Conservation (phyloP, 768 basidiomycete genomes). For the Termitomyces sp. region DNA sequence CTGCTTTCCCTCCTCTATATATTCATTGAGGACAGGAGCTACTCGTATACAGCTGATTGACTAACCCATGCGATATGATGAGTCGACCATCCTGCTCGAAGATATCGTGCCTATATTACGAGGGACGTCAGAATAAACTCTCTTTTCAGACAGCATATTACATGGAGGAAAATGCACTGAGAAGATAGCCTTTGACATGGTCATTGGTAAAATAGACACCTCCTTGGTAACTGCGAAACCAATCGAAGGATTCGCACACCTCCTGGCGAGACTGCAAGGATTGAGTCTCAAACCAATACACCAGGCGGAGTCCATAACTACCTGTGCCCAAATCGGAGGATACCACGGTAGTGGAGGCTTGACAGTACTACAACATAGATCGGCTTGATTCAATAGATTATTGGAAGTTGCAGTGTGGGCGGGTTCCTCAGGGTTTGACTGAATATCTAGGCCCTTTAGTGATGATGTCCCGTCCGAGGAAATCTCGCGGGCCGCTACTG, state of each 20-base stretch:
- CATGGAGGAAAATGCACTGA: conserved; percentile 68
- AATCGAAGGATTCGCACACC: conserved; percentile 74
- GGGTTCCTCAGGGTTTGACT: background rate
- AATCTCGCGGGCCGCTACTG: background rate
- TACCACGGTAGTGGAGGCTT: conserved; percentile 20
- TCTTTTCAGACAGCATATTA: conserved; percentile 21
- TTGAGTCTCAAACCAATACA: conserved; percentile 1
- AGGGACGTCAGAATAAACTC: background rate
- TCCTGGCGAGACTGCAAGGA: conserved; percentile 68
- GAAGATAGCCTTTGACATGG: conserved; percentile 68
- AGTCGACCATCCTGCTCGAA: conserved; percentile 61
- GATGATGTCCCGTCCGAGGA: background rate
- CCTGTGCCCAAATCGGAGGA: conserved; percentile 43
- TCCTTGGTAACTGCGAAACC: conserved; percentile 73
- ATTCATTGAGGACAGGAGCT: background rate
- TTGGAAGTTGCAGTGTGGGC: background rate
- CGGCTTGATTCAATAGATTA: background rate
- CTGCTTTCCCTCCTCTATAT: conserved; percentile 57
- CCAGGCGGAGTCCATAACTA: conserved; percentile 13
- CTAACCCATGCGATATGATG: conserved; percentile 83
- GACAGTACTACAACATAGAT: background rate
- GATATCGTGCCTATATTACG: conserved; percentile 52
- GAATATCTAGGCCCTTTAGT: background rate
- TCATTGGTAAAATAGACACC: conserved; percentile 68
- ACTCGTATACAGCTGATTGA: background rate